Conservation (phyloP, 1,284 basidiomycete species). For the Sporisorium reilianum region DNA sequence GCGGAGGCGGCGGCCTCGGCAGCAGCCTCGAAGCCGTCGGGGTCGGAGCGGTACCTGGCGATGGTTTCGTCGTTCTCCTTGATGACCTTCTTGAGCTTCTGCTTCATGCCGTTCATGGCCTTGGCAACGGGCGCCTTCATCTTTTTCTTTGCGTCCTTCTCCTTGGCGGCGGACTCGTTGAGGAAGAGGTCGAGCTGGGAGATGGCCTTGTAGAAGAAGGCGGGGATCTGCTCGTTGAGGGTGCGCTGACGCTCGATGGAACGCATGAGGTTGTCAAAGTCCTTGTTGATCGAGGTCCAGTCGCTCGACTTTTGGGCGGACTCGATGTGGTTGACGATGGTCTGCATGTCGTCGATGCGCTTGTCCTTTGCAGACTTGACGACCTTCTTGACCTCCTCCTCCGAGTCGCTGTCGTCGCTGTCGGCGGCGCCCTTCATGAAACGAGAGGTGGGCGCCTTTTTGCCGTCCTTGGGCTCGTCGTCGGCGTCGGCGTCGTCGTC, state of each 20-base stretch:
- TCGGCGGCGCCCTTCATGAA: constrained; percentile 67
- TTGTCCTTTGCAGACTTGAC: constrained; percentile 89
- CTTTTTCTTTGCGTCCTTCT: constrained; percentile 85
- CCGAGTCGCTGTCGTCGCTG: constrained; percentile 75
- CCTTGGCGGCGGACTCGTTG: constrained; percentile 80
- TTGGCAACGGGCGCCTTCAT: constrained; percentile 95
- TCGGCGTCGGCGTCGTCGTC: constrained; percentile 58
- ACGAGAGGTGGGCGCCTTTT: constrained; percentile 61
- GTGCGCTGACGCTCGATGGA: constrained; percentile 89
- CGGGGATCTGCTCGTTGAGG: constrained; percentile 85
- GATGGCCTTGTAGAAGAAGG: constrained; percentile 85
- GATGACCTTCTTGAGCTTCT: constrained; percentile 90
- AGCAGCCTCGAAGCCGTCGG: constrained; percentile 81
- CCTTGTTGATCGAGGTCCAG: constrained; percentile 88
- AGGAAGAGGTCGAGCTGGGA: constrained; percentile 82
- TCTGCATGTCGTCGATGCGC: constrained; percentile 87
- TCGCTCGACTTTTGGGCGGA: constrained; percentile 93
- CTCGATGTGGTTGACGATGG: constrained; percentile 86
- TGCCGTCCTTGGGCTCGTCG: constrained; percentile 37
- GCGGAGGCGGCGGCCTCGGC: constrained; percentile 69
- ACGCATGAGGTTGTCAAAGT: constrained; percentile 94
- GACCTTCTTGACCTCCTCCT: constrained; percentile 78
- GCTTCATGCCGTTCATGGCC: constrained; percentile 95
- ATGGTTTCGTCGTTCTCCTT: constrained; percentile 91
- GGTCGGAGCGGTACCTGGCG: constrained; percentile 79